Percentiles rank a stretch among this genome's conserved stretches.
Conservation (phyloP, 2,329 filamentous ascomycete genomes). For the Ilyonectria robusta region DNA sequence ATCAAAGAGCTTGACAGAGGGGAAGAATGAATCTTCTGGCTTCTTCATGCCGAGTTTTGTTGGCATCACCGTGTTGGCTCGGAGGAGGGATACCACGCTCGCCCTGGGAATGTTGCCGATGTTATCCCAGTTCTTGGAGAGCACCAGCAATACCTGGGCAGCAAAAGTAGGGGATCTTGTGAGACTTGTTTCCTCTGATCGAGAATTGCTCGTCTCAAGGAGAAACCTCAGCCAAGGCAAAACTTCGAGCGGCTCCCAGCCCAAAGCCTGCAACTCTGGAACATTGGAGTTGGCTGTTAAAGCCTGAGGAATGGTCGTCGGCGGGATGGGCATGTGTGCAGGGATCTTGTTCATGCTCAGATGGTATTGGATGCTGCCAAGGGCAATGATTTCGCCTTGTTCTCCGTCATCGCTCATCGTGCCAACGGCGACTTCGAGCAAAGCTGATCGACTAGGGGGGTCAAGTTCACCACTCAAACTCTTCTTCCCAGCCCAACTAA, state of each 20-base stretch:
- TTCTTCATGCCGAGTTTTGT: slow-evolving; percentile 92
- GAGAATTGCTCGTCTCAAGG: slow-evolving; percentile 75
- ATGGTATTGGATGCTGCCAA: slow-evolving; percentile 82
- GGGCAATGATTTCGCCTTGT: slow-evolving; percentile 79
- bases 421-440: slow-evolving; percentile 87
- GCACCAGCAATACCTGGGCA: slow-evolving; percentile 79
- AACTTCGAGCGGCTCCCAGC: slow-evolving; percentile 88
- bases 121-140: slow-evolving; percentile 94
- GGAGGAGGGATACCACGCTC: slow-evolving; percentile 75
- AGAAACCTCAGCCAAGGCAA: slow-evolving; percentile 89
- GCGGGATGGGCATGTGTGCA: slow-evolving; percentile 83
- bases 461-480: slow-evolving; percentile 82
- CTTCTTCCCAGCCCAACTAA: slow-evolving; percentile 86
- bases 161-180: slow-evolving; percentile 82
- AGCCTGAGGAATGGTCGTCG: slow-evolving; percentile 86
- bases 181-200: slow-evolving; percentile 76
- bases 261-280: slow-evolving; percentile 81
- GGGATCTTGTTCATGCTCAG: slow-evolving; percentile 85
- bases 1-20: slow-evolving; percentile 93
- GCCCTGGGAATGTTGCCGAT: slow-evolving; percentile 76
- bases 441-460: slow-evolving; percentile 71
- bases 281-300: slow-evolving; percentile 80
- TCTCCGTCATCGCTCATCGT: slow-evolving; percentile 74
- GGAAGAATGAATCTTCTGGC: slow-evolving; percentile 90
- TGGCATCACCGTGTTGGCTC: slow-evolving; percentile 82